Conservation (phyloP, 2,329 filamentous ascomycete genomes). For the Lecanicillium sp. region DNA sequence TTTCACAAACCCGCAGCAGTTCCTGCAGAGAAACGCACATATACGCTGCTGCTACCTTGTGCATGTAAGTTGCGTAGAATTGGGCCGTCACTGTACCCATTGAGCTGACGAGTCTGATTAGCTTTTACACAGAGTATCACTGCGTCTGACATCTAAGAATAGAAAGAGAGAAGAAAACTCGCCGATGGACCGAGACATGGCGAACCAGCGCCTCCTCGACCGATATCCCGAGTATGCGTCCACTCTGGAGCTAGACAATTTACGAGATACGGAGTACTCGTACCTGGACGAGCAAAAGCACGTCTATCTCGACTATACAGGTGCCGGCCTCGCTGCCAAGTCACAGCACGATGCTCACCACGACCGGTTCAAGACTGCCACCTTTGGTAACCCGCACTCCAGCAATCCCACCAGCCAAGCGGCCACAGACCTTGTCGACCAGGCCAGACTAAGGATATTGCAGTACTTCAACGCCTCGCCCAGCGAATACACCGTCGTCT, state of each 20-base stretch:
- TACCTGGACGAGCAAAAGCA: conserved; percentile 33
- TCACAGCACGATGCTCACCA: conserved; percentile 28
- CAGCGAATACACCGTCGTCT: conserved; percentile 34
- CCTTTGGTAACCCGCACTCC: conserved; percentile 37
- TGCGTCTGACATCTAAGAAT: too few species aligned
- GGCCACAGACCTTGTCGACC: conserved; percentile 28
- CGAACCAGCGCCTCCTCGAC: conserved; percentile 9
- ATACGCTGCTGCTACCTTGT: too few species aligned
- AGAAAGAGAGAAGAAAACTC: neutral
- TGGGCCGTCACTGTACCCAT: too few species aligned
- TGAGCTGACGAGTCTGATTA: too few species aligned
- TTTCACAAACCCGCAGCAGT: too few species aligned
- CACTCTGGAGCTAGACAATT: conserved; percentile 26
- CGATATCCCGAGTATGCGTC: conserved; percentile 29
- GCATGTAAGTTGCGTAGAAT: too few species aligned
- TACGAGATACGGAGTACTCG: conserved; percentile 29
- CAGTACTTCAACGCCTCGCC: conserved; percentile 28
- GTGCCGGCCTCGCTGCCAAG: conserved; percentile 29
- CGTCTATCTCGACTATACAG: conserved; percentile 37
- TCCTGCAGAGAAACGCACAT: too few species aligned
- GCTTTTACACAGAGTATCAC: too few species aligned
- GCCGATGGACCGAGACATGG: neutral
- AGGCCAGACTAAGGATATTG: conserved; percentile 27
- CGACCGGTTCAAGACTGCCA: conserved; percentile 22
- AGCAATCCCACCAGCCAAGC: conserved; percentile 30